These are phyloP conservation scores for Fusarium haematococcum DNA, from an alignment of 2,329 filamentous ascomycete species.

Conservation along the genomic window DNA sequence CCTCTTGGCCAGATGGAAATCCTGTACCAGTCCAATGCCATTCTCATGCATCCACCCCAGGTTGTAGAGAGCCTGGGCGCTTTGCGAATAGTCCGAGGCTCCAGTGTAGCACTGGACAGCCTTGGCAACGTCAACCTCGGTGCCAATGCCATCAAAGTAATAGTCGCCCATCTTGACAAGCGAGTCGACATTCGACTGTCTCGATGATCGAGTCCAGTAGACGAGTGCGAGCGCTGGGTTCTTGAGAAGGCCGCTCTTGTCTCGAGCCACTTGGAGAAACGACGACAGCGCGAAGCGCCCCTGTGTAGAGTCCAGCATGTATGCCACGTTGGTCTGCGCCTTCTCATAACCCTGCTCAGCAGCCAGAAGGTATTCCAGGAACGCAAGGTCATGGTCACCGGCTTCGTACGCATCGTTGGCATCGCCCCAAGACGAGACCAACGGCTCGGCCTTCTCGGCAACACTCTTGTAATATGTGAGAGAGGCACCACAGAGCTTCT, in stretches of 20 bases:
- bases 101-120: conserved; percentile 93
- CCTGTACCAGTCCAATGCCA: conserved; percentile 89
- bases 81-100: conserved; percentile 90
- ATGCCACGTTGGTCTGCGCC: conserved; percentile 91
- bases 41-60: conserved; percentile 99
- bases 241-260: conserved; percentile 56
- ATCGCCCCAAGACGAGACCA: conserved; percentile 83
- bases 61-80: conserved; percentile 96
- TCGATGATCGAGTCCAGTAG: conserved; percentile 95
- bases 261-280: conserved; percentile 60
- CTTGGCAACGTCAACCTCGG: conserved; percentile 79
- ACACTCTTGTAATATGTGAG: conserved; percentile 86
- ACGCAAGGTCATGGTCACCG: conserved; percentile 82
- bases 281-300: conserved; percentile 56
- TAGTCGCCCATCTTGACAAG: conserved; percentile 99
- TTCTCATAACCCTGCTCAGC: conserved; percentile 93
- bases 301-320: conserved; percentile 80
- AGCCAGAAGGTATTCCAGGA: conserved; percentile 86
- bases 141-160: conserved; percentile 86
- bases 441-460: conserved; percentile 76
- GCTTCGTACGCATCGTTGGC: conserved; percentile 85
- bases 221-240: conserved; percentile 78
- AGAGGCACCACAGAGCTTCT: conserved; percentile 81
- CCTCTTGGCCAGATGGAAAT: conserved; percentile 96
- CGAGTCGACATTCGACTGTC: conserved; percentile 92